Evolutionary conservation across 352 stramenopile species (phyloP), one percentile per base, ranked within the genome.

Genomic region (Stramenopiles sp.): DNA sequence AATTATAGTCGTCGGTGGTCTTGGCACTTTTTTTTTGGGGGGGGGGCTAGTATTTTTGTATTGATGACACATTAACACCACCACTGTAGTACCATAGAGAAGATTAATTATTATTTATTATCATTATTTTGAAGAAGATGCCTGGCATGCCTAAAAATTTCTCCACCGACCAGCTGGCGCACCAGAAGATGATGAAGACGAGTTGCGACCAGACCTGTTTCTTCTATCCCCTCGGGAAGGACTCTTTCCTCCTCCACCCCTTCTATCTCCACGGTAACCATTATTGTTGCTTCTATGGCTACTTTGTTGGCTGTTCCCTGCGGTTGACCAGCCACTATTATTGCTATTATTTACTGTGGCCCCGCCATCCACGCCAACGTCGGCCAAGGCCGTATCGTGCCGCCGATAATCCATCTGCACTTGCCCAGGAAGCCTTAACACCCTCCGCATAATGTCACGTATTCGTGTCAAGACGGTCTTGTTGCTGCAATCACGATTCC

Each of bases 401-500:
- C 90, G 89, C 85, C 94, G 94, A 86, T 97, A 97, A 86, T 97
- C 92, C 32, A 96, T 83, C 76, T 90, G 88, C 32, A 97, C 91
- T 85, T 95, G 95, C 82, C 92, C 86, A 44, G 92, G 92, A 76
- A 97, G 83, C 82, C 95, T 95, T 55, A 97, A 86, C 80, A 96
- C 85, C 80, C 91, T 91, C 39, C 91, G 88, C 85, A 96, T 92
- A 80, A 88, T 93, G 44, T 96, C 92, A 80, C 91, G 92, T 75
- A 89, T 89, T 30, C 85, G 84, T 29, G 86, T 86, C 30, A 87
- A 82, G 27, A 91, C 90, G 82, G 94, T 91, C 80, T 89, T 92
- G 87, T 97, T 96, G 85, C 95, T 91, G 55, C 92, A 91, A 82
- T 94, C 96, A 80, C 91, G 90, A 86, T 97, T 97, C 92, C 92